Base-by-base conservation (phyloP, 2,329 filamentous ascomycete species). In the Colletotrichum tofieldiae region DNA sequence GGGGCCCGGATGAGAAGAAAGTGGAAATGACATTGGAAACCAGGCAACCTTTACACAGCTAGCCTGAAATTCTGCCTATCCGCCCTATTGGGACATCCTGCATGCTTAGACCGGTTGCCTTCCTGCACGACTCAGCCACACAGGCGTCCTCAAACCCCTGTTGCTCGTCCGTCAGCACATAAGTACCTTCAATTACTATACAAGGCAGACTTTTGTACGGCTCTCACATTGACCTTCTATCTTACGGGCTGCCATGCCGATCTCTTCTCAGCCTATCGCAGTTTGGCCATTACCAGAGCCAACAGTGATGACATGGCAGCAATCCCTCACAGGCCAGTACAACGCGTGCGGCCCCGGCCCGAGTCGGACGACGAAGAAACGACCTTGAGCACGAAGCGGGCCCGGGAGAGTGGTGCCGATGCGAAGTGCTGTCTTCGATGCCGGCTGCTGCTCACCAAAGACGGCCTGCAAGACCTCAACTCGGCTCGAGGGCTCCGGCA, bases 71-170 rank as follows among this genome's bases (percentile, higher is more conserved):
- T 61, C 41, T 47, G 59, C 59, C 59, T 61, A 32, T 23, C 20
- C 47, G 47, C 47, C 61, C 18, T 29, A 11, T 43, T 64, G 29
- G 35, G 8, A 41, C 5, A 26, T 23, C 35, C 37, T 64, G 61
- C 61, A 64, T 64, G 45, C n/a, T 45, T 54, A 43, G 61, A 29
- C 49, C 26, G 49, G 61, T 55, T 64, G 61, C 61, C 61, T 64
- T 64, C 49, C 26, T 64, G 61, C 49, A 55, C 9, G 37, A 39
- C 37, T 45, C 49, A 32, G 61, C 61, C 49, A 55, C 49, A 9
- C 9, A 9, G 43, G 49, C 49, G 6, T n/a, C 47, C 18, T 18
- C 56, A 9, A 14, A 23, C 56, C 56, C 39, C 35, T 35, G 35
- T 58, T 26, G 35, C n/a, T 58, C 3, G 35, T 37, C 35, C 26